Percentiles rank a stretch among this genome's conserved stretches.
Conservation (phyloP, 352 stramenopile genomes). For the Globisporangium spinosum region DNA sequence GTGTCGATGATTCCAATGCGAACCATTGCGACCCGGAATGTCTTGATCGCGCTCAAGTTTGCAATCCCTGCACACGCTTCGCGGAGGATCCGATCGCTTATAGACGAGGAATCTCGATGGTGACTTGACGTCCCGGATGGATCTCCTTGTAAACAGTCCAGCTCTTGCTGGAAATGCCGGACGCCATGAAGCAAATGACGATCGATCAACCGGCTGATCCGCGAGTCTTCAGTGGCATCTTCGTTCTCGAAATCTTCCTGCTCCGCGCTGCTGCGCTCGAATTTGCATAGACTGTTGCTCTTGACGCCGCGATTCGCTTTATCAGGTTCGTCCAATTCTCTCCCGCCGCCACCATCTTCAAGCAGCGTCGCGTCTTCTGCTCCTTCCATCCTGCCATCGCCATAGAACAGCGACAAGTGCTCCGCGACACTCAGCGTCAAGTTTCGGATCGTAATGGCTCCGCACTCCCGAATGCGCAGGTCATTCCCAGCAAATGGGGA, state of each 20-base stretch:
- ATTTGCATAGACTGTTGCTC: background rate
- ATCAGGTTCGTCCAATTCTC: background rate
- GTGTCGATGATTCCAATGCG: conserved; percentile 46
- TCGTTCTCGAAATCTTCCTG: conserved; percentile 8
- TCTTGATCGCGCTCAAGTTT: conserved; percentile 66
- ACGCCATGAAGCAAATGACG: conserved; percentile 57
- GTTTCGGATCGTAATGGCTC: conserved; percentile 58
- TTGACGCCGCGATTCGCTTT: background rate
- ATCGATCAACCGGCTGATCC: conserved; percentile 40
- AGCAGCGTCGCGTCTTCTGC: conserved; percentile 1
- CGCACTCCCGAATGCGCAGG: conserved; percentile 45
- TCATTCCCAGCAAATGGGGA: conserved; percentile 18
- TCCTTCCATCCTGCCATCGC: conserved; percentile 22
- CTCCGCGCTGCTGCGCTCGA: background rate
- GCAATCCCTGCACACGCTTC: conserved; percentile 60
- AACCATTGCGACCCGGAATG: conserved; percentile 58
- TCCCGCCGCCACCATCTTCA: conserved; percentile 18
- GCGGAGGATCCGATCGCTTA: conserved; percentile 39
- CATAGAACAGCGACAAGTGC: conserved; percentile 54
- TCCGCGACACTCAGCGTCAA: conserved; percentile 63
- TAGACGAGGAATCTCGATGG: background rate
- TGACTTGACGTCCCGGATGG: background rate
- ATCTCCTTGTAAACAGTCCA: conserved; percentile 26
- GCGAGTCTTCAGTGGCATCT: background rate
- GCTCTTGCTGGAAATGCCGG: conserved; percentile 54